phyloP scores from a whole-genome alignment of 805 yeast species.

The Kluyveromyces nonfermentans region DNA sequence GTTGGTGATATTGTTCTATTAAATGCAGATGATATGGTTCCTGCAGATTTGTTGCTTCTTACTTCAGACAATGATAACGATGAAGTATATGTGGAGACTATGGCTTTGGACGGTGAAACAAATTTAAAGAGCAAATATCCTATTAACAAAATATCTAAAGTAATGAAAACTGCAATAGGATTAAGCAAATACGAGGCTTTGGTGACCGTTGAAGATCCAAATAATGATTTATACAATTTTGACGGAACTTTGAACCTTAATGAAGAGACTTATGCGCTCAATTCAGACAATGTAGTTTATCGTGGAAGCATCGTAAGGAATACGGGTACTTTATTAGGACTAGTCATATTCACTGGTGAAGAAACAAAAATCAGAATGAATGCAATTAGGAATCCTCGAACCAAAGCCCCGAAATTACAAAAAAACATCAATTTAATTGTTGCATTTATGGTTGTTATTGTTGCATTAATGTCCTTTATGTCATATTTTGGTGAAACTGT shows the following conservation, averaged over 20 bases:
- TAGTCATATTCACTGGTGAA: conserved; percentile 89
- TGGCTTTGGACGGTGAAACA: conserved; percentile 97
- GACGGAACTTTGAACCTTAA: conserved; percentile 60
- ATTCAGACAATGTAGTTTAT: conserved; percentile 75
- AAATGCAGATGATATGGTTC: conserved; percentile 80
- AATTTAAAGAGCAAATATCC: conserved; percentile 72
- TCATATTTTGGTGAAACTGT: conserved; percentile 73
- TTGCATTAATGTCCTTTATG: conserved; percentile 61
- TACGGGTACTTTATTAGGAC: conserved; percentile 62
- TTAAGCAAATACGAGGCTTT: conserved; percentile 42
- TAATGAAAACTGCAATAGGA: conserved; percentile 40
- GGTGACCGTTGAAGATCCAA: conserved; percentile 81
- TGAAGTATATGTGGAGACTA: conserved; percentile 79
- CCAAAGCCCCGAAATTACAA: conserved; percentile 90
- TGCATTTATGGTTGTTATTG: conserved; percentile 72
- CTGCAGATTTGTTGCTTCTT: conserved; percentile 77
- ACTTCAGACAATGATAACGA: conserved; percentile 52
- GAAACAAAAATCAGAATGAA: conserved; percentile 95
- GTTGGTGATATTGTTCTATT: conserved; percentile 84
- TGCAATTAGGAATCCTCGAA: conserved; percentile 79
- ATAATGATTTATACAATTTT: conserved; percentile 80
- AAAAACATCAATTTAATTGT: conserved; percentile 74
- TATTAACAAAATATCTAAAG: conserved; percentile 49
- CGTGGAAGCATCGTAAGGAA: conserved; percentile 87
- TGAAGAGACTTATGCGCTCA: conserved; percentile 46